Evolutionary conservation across 345 rosid species (phyloP), one percentile per base, ranked within the genome.

Genomic region (Isatis tinctoria): DNA sequence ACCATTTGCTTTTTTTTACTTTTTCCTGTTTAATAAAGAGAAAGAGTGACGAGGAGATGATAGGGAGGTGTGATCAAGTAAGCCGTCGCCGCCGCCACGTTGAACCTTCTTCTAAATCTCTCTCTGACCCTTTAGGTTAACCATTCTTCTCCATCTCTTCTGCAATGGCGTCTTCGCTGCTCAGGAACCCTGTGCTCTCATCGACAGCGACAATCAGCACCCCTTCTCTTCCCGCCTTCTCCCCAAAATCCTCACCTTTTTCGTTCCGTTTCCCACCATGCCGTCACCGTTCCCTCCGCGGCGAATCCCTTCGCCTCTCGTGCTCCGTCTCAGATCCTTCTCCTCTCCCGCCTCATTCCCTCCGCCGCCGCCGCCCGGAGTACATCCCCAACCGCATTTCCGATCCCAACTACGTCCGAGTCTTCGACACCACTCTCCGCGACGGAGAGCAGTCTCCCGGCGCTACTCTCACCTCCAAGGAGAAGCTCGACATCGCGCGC

Each of bases 401-500:
- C 2, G 88, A 88, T 73, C 93, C 97, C 24, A 76, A 74, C 54
- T 92, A 95, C 65, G 91, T 95, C 67, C 89, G 98, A 36, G 52
- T 92, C 73, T 90, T 95, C 72, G 99, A 95, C 73, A 95, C 99
- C 18, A 95, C 99, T 57, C 99, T 92, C 79, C 97, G 98, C 3
- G 98, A 95, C 73, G 99, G 99, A 52, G 99, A 95, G 69, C 99
- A 92, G 74, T 92, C 99, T 70, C 99, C 97, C 0, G 99, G 99
- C 69, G 99, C 99, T 76, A 83, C 97, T 2, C 79, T 95, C 16
- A 92, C 98, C 9, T 85, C 99, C 67, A 92, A 92, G 74, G 94
- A 92, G 72, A 92, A 92, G 62, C 85, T 92, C 1, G 91, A 85
- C 78, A 90, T 95, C 37, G 98, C 98, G 13, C 96, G 92, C 28